Evolutionary conservation across 345 rosid species (phyloP), one percentile per base, ranked within the genome.

Genomic region (Hypericum perforatum): DNA sequence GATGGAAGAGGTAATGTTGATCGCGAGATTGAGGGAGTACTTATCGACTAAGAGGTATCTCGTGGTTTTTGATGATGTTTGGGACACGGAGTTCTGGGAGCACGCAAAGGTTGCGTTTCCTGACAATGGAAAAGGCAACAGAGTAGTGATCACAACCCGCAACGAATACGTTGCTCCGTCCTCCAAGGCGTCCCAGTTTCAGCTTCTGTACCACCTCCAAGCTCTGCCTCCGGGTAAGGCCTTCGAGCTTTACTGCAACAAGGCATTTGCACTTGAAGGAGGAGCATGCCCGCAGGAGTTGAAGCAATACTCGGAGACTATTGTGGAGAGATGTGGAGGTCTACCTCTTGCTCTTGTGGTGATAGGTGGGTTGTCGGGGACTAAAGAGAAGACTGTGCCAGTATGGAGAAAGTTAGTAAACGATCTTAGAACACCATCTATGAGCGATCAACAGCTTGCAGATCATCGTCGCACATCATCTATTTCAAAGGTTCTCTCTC

Each of bases 61-160:
- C 4, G 37, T 54, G 9, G 43, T 39, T 8, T 15, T 54, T 7
- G 58, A 54, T 9, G 58, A 54, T 41, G 46, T 54, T 9, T 54
- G 58, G 58, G 11, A 41, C 15, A 10, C 10, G 8, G 58, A 39
- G 16, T 41, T 54, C 16, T 54, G 58, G 58, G 44, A 9, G 11
- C 32, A 54, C 36, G 16, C 42, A 9, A 43, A 54, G 12, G 9
- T 37, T 6, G 44, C 58, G 5, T 42, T 54, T 7, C 45, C 46
- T 2, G 37, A 54, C 7, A 37, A 42, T 11, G 32, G 41, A 6
- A 43, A 40, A 9, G 59, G 59, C 6, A 43, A 40, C 11, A 11
- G 59, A 37, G 13, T 56, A 2, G 36, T 56, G 5, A 5, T 56
- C 49, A 56, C 59, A n/a, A 56, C 59, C n/a, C 13, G 59, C 2